Evolutionary conservation across 2,329 filamentous ascomycete genomes (phyloP), one percentile per base, ranked within the genome.

Genomic region (Colletotrichum sp.): DNA sequence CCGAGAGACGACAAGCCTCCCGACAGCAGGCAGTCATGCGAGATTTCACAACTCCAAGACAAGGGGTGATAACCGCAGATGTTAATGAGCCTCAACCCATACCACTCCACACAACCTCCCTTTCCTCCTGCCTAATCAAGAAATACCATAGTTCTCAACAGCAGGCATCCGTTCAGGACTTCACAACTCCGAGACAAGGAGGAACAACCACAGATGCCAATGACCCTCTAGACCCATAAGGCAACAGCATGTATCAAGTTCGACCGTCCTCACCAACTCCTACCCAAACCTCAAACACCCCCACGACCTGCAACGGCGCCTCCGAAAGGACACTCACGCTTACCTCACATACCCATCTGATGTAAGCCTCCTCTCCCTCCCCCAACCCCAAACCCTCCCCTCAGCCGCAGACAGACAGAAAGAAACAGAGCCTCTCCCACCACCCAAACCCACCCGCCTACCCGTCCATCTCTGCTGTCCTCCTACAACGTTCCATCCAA

Each of bases 71-170:
- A 48, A 7, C 9, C 43, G 4, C 43, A 21, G 10, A 48, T 48
- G 43, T 39, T 39, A 16, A 43, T 43, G 39, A 43, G 39, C 39
- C 39, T 43, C 39, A 43, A 43, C 5, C 39, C 8, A 9, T 10
- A 6, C 39, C 8, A 43, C 39, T 9, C 39, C 5, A 10, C 39
- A 3, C 43, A 52, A 52, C 43, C n/a, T 21, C 7, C 2, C 43
- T 52, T 2, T 21, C 10, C 43, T 21, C 43, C 43, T 52, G 43
- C 43, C n/a, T 52, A 13, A 21, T 21, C n/a, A 12, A 21, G 43
- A 21, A 10, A 13, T 3, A 12, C 1, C 43, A 52, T 2, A 7
- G 4, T 2, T 21, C 2, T 13, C 1, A 13, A 48, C 12, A 0
- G 10, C 6, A 52, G 43, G 43, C 43, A 52, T 1, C 43, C 43